phyloP scores from a whole-genome alignment of 2,329 filamentous ascomycete species.

The Aspergillus cejpii region DNA sequence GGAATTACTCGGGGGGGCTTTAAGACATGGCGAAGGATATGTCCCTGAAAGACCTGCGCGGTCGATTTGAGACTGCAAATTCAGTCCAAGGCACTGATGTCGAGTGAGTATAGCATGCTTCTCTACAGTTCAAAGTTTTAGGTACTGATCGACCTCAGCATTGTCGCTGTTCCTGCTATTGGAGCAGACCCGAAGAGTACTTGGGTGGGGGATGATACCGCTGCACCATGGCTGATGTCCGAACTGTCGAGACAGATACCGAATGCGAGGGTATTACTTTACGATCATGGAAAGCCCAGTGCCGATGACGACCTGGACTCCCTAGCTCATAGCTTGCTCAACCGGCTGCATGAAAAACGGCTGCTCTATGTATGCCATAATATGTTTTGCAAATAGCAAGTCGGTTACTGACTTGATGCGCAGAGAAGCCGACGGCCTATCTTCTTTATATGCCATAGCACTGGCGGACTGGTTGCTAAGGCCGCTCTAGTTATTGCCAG shows the following conservation, averaged over 20 bases:
- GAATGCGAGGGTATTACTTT: constrained; percentile 24
- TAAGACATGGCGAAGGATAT: neutral
- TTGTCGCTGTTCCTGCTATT: constrained; percentile 33
- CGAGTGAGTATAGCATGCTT: constrained; percentile 20
- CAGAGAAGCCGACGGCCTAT: constrained; percentile 43
- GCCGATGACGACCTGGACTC: constrained; percentile 24
- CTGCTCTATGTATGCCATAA: constrained; percentile 9
- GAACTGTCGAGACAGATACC: constrained; percentile 19
- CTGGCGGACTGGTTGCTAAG: constrained; percentile 57
- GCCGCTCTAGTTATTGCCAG: constrained; percentile 44
- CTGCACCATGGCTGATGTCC: constrained; percentile 23
- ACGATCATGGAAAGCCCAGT: constrained; percentile 24
- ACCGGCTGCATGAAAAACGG: constrained; percentile 20
- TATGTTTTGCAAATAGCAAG: constrained; percentile 6
- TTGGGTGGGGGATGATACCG: constrained; percentile 21
- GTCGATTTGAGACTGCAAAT: constrained; percentile 14
- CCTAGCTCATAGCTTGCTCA: constrained; percentile 22
- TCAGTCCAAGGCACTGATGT: constrained; percentile 16
- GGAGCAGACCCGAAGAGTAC: constrained; percentile 27
- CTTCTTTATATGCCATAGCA: constrained; percentile 56
- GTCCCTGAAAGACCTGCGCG: neutral
- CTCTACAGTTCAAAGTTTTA: neutral
- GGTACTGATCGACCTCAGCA: constrained; percentile 16
- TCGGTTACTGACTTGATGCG: neutral
- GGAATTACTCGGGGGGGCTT: neutral